These are phyloP conservation scores for Ogataea glucozyma DNA, from an alignment of 805 yeast species.

Conservation along the genomic window DNA sequence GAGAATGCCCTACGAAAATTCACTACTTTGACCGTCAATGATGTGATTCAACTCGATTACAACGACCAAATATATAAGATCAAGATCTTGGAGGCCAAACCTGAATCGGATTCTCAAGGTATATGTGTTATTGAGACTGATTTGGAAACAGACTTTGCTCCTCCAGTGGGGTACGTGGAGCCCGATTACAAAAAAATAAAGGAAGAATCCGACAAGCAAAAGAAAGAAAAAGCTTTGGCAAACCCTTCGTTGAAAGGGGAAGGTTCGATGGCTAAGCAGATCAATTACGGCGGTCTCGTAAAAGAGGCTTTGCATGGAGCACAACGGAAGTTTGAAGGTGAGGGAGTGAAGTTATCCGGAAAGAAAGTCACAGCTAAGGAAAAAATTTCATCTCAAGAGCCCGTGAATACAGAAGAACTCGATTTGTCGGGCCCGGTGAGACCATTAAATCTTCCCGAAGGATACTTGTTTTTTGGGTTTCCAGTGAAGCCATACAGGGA, in stretches of 20 bases:
- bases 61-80: conserved; percentile 78
- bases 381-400: conserved; percentile 17
- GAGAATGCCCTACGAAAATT: conserved; percentile 91
- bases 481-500: conserved; percentile 60
- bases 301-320: conserved; percentile 39
- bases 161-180: conserved; percentile 97
- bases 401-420: conserved; percentile 26
- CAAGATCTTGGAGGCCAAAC: conserved; percentile 84
- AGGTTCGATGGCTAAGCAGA: conserved; percentile 77
- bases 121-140: conserved; percentile 97
- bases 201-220: conserved; percentile 40
- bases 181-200: conserved; percentile 59
- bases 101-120: conserved; percentile 62
- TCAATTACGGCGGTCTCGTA: conserved; percentile 63
- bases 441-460: conserved; percentile 73
- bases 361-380: conserved; percentile 36
- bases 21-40: conserved; percentile 81
- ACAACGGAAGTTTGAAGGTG: conserved; percentile 49
- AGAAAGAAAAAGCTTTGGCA: conserved; percentile 41
- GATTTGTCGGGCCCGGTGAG: conserved; percentile 66
- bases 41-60: conserved; percentile 80
- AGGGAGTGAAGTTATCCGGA: conserved; percentile 74
- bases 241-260: conserved; percentile 37
- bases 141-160: conserved; percentile 95
- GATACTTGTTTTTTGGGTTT: conserved; percentile 91